These are phyloP conservation scores for Passalora sequoiae DNA, from an alignment of 2,329 filamentous ascomycete species.

Conservation along the genomic window DNA sequence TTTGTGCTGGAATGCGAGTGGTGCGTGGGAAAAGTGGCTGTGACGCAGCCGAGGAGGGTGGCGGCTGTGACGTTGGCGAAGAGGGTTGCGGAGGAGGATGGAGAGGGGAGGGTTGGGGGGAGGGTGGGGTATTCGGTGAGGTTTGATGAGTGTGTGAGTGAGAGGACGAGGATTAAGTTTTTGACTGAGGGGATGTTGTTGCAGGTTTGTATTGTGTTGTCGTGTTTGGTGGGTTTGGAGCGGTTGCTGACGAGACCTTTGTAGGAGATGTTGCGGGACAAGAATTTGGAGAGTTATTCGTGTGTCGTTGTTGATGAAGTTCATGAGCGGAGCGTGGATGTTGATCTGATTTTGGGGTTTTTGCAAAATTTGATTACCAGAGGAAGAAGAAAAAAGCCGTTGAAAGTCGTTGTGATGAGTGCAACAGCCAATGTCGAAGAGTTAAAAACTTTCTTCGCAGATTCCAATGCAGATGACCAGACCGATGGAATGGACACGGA, in stretches of 20 bases:
- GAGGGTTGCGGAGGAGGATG: conserved; percentile 80
- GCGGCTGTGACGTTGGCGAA: conserved; percentile 87
- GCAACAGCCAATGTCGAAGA: conserved; percentile 85
- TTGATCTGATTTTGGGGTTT: conserved; percentile 86
- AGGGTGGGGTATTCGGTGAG: conserved; percentile 89
- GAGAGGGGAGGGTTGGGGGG: conserved; percentile 56
- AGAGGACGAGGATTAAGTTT: conserved; percentile 80
- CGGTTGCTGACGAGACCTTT: neutral
- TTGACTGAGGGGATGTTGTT: conserved; percentile 94
- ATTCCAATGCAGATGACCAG: conserved; percentile 32
- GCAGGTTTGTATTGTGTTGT: conserved; percentile 53
- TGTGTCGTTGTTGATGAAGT: conserved; percentile 93
- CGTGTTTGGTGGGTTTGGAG: no score
- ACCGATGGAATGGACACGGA: neutral
- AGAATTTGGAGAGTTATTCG: conserved; percentile 76
- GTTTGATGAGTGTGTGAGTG: conserved; percentile 80
- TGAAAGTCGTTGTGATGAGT: conserved; percentile 96
- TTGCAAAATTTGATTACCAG: conserved; percentile 68
- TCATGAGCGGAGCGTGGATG: conserved; percentile 90
- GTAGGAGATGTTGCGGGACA: conserved; percentile 81
- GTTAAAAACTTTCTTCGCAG: conserved; percentile 74
- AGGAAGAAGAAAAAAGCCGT: conserved; percentile 54
- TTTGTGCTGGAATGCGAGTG: conserved; percentile 75
- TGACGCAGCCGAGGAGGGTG: conserved; percentile 89
- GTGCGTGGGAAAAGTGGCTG: conserved; percentile 81